A percentile compares a stretch with the other conserved stretches of the same genome.
These are phyloP conservation scores for Talaromyces ruber DNA, from an alignment of 495 filamentous ascomycete species.

Conservation along the genomic window DNA sequence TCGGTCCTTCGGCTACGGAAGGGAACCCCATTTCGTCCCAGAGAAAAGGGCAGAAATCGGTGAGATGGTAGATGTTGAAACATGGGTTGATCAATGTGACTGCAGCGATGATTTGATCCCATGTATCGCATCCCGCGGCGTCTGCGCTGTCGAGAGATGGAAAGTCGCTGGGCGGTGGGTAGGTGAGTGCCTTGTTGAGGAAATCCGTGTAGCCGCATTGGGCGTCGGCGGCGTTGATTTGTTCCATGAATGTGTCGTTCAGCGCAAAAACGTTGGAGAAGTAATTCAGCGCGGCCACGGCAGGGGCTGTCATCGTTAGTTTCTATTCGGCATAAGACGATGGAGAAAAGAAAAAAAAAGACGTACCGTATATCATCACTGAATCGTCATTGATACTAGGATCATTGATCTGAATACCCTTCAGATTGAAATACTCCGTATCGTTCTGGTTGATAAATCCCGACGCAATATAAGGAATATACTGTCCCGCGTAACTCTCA, in stretches of 20 bases:
- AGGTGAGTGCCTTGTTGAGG: constrained; percentile 52
- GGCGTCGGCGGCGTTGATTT: constrained; percentile 46
- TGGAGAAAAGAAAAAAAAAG: not conserved
- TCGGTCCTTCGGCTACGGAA: constrained; percentile 44
- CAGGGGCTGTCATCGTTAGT: constrained; percentile 35
- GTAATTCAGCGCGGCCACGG: constrained; percentile 54
- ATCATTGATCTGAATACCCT: constrained; percentile 63
- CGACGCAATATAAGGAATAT: constrained; percentile 71
- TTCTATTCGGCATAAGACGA: not conserved
- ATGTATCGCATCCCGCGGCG: constrained; percentile 45
- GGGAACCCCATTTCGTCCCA: constrained; percentile 72
- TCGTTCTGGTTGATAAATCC: constrained; percentile 66
- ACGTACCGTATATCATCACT: constrained; percentile 25
- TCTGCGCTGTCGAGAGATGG: constrained; percentile 29
- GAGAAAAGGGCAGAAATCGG: constrained; percentile 63
- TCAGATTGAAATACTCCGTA: constrained; percentile 55
- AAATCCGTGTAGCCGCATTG: constrained; percentile 60
- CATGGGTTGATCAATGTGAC: constrained; percentile 60
- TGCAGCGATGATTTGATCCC: constrained; percentile 47
- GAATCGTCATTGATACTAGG: constrained; percentile 48
- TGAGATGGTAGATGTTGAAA: constrained; percentile 71
- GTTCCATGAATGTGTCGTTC: constrained; percentile 54
- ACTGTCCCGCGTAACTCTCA: constrained; percentile 66
- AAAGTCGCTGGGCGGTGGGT: constrained; percentile 54
- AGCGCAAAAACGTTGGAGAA: constrained; percentile 52